Percentiles rank a stretch among this genome's conserved stretches.
Conservation (phyloP, 2,329 filamentous ascomycete genomes). For the Cadophora gregata region DNA sequence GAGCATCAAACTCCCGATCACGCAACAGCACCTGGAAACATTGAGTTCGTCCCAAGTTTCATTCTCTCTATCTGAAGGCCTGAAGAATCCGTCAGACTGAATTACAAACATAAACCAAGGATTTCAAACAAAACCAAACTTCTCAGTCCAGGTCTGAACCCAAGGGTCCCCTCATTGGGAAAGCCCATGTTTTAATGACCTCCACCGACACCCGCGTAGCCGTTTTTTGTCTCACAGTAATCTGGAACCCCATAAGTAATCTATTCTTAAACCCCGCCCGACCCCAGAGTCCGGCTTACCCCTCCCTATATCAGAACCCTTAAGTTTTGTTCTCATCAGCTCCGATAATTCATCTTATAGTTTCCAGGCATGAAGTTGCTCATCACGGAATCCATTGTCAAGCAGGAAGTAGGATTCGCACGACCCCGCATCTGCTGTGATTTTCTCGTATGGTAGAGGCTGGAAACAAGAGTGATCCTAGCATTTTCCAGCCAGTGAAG, state of each 20-base stretch:
- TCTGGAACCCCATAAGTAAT: conserved; percentile 15
- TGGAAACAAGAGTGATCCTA: background rate
- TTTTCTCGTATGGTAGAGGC: background rate
- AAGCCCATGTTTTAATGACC: background rate
- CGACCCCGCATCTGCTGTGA: background rate
- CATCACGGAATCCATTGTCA: background rate
- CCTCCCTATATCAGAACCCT: conserved; percentile 11
- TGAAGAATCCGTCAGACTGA: background rate
- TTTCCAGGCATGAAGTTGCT: background rate
- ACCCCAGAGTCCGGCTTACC: conserved; percentile 5
- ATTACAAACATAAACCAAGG: background rate
- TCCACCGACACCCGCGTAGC: background rate
- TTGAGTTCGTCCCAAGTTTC: conserved; percentile 15
- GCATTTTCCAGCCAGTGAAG: background rate
- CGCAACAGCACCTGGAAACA: conserved; percentile 1
- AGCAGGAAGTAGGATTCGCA: background rate
- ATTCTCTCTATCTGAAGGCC: background rate
- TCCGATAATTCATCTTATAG: background rate
- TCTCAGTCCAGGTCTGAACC: background rate
- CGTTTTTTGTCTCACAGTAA: conserved; percentile 15
- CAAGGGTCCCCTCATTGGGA: background rate
- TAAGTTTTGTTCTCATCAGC: background rate
- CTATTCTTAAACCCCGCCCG: conserved; percentile 14
- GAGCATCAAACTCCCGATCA: background rate
- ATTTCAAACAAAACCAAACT: conserved; percentile 8